These are phyloP conservation scores for Arthrobotrys musiformis DNA, from an alignment of 2,329 filamentous ascomycete genomes.

Conservation along the genomic window DNA sequence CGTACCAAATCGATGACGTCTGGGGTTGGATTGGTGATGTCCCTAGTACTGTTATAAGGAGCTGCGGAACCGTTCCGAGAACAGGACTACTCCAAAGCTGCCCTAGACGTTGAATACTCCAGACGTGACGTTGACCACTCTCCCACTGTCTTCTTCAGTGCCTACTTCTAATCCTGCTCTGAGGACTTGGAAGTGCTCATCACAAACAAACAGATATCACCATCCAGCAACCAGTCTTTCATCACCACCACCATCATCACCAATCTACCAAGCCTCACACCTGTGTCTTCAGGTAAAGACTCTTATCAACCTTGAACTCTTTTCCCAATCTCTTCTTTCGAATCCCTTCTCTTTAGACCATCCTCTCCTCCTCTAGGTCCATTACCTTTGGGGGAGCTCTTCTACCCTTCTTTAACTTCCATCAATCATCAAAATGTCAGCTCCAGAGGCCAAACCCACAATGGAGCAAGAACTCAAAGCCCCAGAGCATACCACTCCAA, in stretches of 20 bases:
- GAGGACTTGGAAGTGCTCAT: not conserved
- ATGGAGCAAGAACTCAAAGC: not conserved
- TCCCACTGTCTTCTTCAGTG: not conserved
- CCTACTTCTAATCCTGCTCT: too few species aligned
- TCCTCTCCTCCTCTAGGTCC: not conserved
- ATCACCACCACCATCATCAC: constrained; percentile 2
- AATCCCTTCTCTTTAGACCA: not conserved
- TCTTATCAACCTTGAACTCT: not conserved
- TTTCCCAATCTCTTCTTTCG: not conserved
- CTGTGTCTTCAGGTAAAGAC: not conserved
- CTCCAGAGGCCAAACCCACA: not conserved
- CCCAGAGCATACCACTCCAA: not conserved
- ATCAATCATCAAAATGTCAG: not conserved
- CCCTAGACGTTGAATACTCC: not conserved
- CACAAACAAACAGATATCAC: not conserved
- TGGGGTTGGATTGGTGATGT: not conserved
- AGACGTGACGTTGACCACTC: not conserved
- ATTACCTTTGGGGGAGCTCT: not conserved
- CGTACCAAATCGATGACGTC: not conserved
- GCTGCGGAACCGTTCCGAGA: not conserved
- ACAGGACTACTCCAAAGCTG: not conserved
- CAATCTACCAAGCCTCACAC: not conserved
- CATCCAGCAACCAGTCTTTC: not conserved
- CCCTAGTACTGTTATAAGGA: not conserved
- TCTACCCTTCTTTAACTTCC: not conserved